These are phyloP conservation scores for Barnettozyma populi DNA, from an alignment of 805 yeast species.

Conservation along the genomic window DNA sequence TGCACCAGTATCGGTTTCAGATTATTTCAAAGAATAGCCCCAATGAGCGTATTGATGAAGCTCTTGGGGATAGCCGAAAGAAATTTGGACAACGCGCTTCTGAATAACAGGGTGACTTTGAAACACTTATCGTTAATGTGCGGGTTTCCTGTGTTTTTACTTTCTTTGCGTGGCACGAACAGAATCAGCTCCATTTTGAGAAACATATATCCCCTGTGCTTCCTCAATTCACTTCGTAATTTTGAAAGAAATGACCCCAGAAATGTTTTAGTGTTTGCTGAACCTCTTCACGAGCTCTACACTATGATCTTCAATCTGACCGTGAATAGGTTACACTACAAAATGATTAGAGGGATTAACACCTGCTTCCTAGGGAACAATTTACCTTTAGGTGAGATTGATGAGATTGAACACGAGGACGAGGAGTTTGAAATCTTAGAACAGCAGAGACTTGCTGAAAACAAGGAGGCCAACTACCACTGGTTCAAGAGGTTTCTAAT, in stretches of 20 bases:
- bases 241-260: conserved; percentile 10
- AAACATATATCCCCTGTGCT: conserved; percentile 20
- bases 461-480: background rate
- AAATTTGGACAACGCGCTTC: conserved; percentile 14
- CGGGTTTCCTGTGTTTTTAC: conserved; percentile 28
- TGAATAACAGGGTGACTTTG: conserved; percentile 7
- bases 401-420: conserved; percentile 30
- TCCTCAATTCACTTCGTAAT: conserved; percentile 7
- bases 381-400: conserved; percentile 27
- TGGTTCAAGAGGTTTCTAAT: conserved; percentile 3
- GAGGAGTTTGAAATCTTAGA: conserved; percentile 10
- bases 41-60: conserved; percentile 28
- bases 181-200: conserved; percentile 5
- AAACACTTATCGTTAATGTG: conserved; percentile 19
- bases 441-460: background rate
- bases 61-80: conserved; percentile 24
- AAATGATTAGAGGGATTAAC: conserved; percentile 28
- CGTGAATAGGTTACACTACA: conserved; percentile 31
- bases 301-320: conserved; percentile 18
- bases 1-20: conserved; percentile 27
- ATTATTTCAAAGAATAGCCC: conserved; percentile 26
- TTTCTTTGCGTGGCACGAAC: conserved; percentile 19
- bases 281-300: conserved; percentile 15
- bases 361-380: conserved; percentile 31
- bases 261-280: conserved; percentile 8